Percentiles rank a stretch among this genome's conserved stretches.
Evolutionary conservation across 306 rosid genomes (phyloP).

Genomic region (Ormosia emarginata): DNA sequence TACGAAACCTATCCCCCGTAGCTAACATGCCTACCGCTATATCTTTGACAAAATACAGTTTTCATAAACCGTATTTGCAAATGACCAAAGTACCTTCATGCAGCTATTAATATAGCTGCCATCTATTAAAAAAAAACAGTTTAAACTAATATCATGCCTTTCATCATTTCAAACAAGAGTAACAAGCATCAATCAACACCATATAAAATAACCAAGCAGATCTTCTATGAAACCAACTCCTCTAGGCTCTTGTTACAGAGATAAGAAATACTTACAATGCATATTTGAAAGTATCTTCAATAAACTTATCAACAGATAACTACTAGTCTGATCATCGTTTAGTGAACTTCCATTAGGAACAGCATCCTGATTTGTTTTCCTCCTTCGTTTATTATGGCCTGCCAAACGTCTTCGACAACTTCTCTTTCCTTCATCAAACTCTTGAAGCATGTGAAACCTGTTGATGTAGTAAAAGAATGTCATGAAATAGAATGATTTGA

Average conservation of each 20-base stretch:
- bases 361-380: slow-evolving; percentile 49
- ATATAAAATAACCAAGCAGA: background rate
- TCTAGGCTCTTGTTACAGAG: background rate
- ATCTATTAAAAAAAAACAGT: background rate
- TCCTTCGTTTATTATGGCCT: slow-evolving; percentile 56
- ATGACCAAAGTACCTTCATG: background rate
- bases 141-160: background rate
- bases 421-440: slow-evolving; percentile 69
- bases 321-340: slow-evolving; percentile 53
- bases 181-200: slow-evolving; percentile 5
- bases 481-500: background rate
- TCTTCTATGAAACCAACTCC: background rate
- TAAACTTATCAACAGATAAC: slow-evolving; percentile 48
- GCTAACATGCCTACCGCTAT: background rate
- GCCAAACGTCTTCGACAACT: slow-evolving; percentile 67
- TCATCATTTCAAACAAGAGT: slow-evolving; percentile 18
- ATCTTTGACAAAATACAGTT: slow-evolving; percentile 11
- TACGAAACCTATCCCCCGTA: background rate
- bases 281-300: slow-evolving; percentile 52
- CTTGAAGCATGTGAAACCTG: slow-evolving; percentile 61
- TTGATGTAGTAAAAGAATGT: background rate
- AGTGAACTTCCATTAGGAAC: slow-evolving; percentile 43
- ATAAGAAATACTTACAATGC: slow-evolving; percentile 41
- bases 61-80: background rate
- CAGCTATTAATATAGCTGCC: background rate